Conservation (phyloP, 2,329 filamentous ascomycete species). For the Pestalotiopsis sp. region DNA sequence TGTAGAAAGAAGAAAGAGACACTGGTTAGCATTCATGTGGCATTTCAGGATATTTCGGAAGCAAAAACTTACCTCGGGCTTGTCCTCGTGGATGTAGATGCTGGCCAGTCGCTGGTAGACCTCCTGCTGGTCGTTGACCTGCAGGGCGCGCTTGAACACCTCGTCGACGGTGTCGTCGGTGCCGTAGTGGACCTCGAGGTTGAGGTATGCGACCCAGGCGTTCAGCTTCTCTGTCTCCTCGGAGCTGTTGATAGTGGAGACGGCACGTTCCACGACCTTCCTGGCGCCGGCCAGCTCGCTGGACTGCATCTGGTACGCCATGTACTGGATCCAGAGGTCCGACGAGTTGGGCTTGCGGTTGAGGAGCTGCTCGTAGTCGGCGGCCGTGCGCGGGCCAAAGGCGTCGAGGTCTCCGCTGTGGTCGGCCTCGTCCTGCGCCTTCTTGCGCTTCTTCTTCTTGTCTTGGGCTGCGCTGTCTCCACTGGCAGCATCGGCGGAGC, state of each 20-base stretch:
- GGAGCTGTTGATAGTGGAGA: conserved; percentile 87
- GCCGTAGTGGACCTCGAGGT: conserved; percentile 90
- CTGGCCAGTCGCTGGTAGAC: conserved; percentile 87
- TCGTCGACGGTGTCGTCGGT: conserved; percentile 81
- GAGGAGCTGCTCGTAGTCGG: conserved; percentile 91
- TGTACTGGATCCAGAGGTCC: conserved; percentile 92
- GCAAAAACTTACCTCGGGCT: conserved; percentile 68
- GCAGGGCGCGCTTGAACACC: conserved; percentile 88
- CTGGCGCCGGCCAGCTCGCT: conserved; percentile 87
- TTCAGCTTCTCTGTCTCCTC: conserved; percentile 94
- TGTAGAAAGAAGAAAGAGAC: conserved; percentile 38
- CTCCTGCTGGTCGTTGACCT: conserved; percentile 90
- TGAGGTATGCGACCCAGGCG: conserved; percentile 92
- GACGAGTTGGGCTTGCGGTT: conserved; percentile 94
- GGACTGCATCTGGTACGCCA: conserved; percentile 96
- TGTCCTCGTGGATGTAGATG: conserved; percentile 92
- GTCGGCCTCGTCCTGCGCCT: conserved; percentile 80
- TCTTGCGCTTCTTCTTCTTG: conserved; percentile 77
- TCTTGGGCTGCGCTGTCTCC: conserved; percentile 34
- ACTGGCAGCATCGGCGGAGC: conserved; percentile 52
- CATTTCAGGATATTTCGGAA: neutral
- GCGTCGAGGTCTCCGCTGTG: conserved; percentile 89
- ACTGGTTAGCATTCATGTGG: conserved; percentile 27
- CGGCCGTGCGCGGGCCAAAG: conserved; percentile 84
- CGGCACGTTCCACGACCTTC: conserved; percentile 85